These are phyloP conservation scores for Pleurotus citrinopileatus DNA, from an alignment of 768 basidiomycete species.

Conservation along the genomic window DNA sequence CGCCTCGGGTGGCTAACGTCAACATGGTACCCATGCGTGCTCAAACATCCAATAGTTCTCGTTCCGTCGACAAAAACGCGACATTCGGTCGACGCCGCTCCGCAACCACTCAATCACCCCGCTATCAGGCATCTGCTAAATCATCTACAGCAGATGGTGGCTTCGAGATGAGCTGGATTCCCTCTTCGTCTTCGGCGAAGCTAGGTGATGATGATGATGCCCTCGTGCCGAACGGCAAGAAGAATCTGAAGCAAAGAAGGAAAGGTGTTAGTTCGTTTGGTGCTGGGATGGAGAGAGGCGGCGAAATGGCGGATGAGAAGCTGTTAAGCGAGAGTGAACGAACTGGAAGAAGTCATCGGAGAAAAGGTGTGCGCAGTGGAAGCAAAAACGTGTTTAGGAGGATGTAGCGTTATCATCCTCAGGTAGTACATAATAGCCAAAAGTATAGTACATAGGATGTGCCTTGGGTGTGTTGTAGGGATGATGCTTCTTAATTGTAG, in stretches of 20 bases:
- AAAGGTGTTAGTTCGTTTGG: slow-evolving; percentile 81
- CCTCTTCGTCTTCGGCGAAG: slow-evolving; percentile 42
- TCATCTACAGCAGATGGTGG: slow-evolving; percentile 49
- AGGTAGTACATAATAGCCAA: neutral
- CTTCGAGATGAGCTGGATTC: slow-evolving; percentile 85
- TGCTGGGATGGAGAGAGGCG: slow-evolving; percentile 85
- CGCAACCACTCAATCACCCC: slow-evolving; percentile 9
- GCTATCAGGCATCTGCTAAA: slow-evolving; percentile 15
- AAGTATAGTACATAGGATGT: too few species aligned
- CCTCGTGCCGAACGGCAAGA: slow-evolving; percentile 21
- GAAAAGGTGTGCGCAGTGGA: slow-evolving; percentile 83
- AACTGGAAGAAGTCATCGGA: slow-evolving; percentile 74
- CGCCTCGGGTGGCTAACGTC: slow-evolving; percentile 46
- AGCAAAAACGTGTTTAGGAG: slow-evolving; percentile 76
- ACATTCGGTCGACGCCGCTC: slow-evolving; percentile 71
- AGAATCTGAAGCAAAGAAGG: slow-evolving; percentile 34
- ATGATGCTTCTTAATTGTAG: too few species aligned
- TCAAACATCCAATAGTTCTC: slow-evolving; percentile 23
- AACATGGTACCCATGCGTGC: slow-evolving; percentile 68
- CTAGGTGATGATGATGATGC: slow-evolving; percentile 35
- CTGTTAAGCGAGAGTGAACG: slow-evolving; percentile 64
- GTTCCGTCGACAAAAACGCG: slow-evolving; percentile 43
- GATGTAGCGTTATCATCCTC: neutral
- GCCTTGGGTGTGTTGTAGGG: too few species aligned
- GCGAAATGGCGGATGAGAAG: slow-evolving; percentile 42